Evolutionary conservation across 192 early-diverging fungal species (phyloP), one percentile per base, ranked within the genome.

Genomic region (Mortierella antarctica): DNA sequence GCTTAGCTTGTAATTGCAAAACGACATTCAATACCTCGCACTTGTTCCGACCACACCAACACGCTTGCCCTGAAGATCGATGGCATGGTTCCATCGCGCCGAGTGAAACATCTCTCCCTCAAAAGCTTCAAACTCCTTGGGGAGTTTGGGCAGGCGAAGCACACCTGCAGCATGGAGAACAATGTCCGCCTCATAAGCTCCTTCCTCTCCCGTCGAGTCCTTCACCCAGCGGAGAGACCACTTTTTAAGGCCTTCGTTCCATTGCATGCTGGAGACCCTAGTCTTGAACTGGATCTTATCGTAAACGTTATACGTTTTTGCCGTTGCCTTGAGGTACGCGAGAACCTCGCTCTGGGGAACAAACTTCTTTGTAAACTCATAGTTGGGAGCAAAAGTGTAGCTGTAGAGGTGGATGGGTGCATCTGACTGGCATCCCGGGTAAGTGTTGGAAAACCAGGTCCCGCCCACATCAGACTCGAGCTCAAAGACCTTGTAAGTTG

Each of bases 11-110:
- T 9, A 59, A n/a, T 13, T 23, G 39, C 39, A 13, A 15, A 18
- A 20, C 52, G 13, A 7, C 11, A 23, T 41, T 42, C 40, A 7
- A 31, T 65, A 78, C 74, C 74, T 85, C 7, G 86, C 86, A 14
- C 74, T 68, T 2, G 62, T 81, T n/a, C 86, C 86, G 17, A 88
- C 71, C 7, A 88, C 62, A 0, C 80, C 86, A n/a, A 88, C 85
- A 15, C 70, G 58, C 73, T 88, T 86, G 40, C 83, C 80, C 23
- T 64, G 60, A 57, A 86, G 21, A 48, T 85, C 73, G 13, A 84
- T 68, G 7, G 71, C 64, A 40, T 82, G 65, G 40, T 84, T 65
- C 86, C 86, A 88, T 57, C 68, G 58, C 18, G 85, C 85, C 2
- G 84, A 74, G 15, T 88, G 86, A 65, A 82, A 71, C n/a, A 62